Evolutionary conservation across 2,329 filamentous ascomycete species (phyloP), one percentile per base, ranked within the genome.

Genomic region (Aspergillus sp.): DNA sequence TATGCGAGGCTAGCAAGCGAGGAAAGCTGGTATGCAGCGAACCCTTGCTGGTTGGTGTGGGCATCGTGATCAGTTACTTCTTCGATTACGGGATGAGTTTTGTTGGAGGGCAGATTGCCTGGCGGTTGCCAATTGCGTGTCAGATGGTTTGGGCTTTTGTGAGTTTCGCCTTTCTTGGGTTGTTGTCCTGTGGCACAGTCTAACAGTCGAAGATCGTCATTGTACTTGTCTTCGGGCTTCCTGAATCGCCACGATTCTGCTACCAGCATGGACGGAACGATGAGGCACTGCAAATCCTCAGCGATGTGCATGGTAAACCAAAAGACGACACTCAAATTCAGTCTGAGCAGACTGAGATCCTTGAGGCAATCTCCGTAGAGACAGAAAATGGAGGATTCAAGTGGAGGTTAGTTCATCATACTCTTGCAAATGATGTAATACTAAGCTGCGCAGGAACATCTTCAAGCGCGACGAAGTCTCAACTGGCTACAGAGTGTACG

Each of bases 61-160:
- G 69, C 6, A 68, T 72, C 39, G 60, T 61, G 12, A 55, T 70
- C 17, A 63, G 60, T 33, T 63, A 63, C 50, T 63, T 58, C 58
- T 63, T 65, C 44, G 60, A 64, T 30, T 65, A 62, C 48, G 64
- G 63, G 3, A 65, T 67, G 64, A 63, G 58, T 47, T 67, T 60
- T 48, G 58, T 68, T 9, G 54, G 61, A n/a, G 73, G 73, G 2
- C 61, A 64, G 3, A 66, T 74, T 12, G 70, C 69, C 3, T 77
- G 74, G 74, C 59, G 74, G 13, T 53, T 76, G 0, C 74, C 74
- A 0, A 70, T 76, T 38, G 72, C 70, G 4, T 74, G 68, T 46
- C 74, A 77, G 52, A 63, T 70, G 15, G 53, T 75, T 17, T 72
- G 73, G 42, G 68, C 69, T 1, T 53, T 73, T 33, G 54, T 67